These are phyloP conservation scores for Hypericum perforatum DNA, from an alignment of 345 rosid species.

Conservation along the genomic window DNA sequence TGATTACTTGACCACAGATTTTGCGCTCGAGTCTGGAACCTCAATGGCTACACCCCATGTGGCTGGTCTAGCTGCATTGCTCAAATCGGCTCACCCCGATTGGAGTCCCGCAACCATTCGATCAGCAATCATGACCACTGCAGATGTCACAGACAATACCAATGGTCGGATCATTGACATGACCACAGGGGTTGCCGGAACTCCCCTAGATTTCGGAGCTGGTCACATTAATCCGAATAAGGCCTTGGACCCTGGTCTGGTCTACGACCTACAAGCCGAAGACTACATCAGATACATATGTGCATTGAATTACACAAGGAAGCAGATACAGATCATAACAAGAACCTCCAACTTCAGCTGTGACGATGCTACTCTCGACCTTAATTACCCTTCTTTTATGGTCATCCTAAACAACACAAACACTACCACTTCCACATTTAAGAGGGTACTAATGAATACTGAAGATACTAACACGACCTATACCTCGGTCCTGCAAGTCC, in stretches of 20 bases:
- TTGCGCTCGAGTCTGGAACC: slow-evolving; percentile 26
- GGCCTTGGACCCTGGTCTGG: slow-evolving; percentile 38
- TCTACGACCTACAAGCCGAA: slow-evolving; percentile 27
- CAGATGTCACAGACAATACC: slow-evolving; percentile 16
- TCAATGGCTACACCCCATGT: slow-evolving; percentile 43
- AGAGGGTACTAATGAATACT: slow-evolving; percentile 30
- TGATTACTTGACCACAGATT: slow-evolving; percentile 28
- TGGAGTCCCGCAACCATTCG: slow-evolving; percentile 41
- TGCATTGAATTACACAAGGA: slow-evolving; percentile 26
- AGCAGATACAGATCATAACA: slow-evolving; percentile 23
- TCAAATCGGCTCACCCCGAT: slow-evolving; percentile 25
- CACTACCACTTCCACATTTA: slow-evolving; percentile 28
- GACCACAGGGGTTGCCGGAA: slow-evolving; percentile 22
- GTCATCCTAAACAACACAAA: slow-evolving; percentile 38
- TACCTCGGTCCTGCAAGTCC: slow-evolving; percentile 17
- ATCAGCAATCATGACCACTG: slow-evolving; percentile 43
- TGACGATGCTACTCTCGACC: slow-evolving; percentile 21
- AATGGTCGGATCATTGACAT: slow-evolving; percentile 22
- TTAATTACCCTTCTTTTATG: slow-evolving; percentile 45
- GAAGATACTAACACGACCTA: slow-evolving; percentile 20
- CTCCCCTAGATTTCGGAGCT: slow-evolving; percentile 42
- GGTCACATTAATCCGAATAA: slow-evolving; percentile 35
- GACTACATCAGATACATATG: slow-evolving; percentile 30
- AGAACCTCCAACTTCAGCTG: slow-evolving; percentile 23
- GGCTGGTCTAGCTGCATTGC: slow-evolving; percentile 29